Percentiles rank a stretch among this genome's conserved stretches.
phyloP scores from a whole-genome alignment of 2,329 filamentous ascomycete genomes.

The Cladobotryum protrusum region DNA sequence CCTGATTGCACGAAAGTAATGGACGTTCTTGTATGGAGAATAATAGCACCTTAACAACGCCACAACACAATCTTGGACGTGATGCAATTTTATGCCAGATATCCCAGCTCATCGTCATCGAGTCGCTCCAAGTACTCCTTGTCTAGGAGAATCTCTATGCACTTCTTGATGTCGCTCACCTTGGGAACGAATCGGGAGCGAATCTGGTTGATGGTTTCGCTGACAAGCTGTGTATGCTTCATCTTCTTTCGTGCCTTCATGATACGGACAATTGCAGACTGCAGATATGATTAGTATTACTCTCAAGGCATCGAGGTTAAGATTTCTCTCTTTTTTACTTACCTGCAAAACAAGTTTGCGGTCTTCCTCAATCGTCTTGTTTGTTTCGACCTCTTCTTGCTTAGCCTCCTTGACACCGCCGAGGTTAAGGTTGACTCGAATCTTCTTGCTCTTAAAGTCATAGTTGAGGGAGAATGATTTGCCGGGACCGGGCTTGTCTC shows the following conservation, averaged over 20 bases:
- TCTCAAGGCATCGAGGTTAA: background rate
- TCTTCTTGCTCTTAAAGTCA: slow-evolving; percentile 97
- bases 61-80: background rate
- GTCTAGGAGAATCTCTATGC: slow-evolving; percentile 95
- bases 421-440: slow-evolving; percentile 93
- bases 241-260: slow-evolving; percentile 99
- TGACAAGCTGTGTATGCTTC: slow-evolving; percentile 92
- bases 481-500: slow-evolving; percentile 67
- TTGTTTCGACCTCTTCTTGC: slow-evolving; percentile 92
- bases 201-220: slow-evolving; percentile 94
- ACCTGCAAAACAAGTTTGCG: slow-evolving; percentile 95
- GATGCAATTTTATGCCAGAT: slow-evolving; percentile 63
- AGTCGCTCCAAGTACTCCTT: slow-evolving; percentile 97
- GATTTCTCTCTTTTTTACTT: slow-evolving; percentile 29
- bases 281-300: slow-evolving; percentile 19
- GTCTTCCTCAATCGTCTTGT: slow-evolving; percentile 99
- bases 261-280: slow-evolving; percentile 98
- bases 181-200: slow-evolving; percentile 88
- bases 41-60: background rate
- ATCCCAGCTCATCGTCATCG: slow-evolving; percentile 89
- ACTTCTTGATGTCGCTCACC: slow-evolving; percentile 96
- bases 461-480: slow-evolving; percentile 82
- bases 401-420: slow-evolving; percentile 93
- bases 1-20: background rate
- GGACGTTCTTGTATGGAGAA: slow-evolving; percentile 3